Base-by-base conservation (phyloP, 106 monocot species). In the Dendrobium nobile region DNA sequence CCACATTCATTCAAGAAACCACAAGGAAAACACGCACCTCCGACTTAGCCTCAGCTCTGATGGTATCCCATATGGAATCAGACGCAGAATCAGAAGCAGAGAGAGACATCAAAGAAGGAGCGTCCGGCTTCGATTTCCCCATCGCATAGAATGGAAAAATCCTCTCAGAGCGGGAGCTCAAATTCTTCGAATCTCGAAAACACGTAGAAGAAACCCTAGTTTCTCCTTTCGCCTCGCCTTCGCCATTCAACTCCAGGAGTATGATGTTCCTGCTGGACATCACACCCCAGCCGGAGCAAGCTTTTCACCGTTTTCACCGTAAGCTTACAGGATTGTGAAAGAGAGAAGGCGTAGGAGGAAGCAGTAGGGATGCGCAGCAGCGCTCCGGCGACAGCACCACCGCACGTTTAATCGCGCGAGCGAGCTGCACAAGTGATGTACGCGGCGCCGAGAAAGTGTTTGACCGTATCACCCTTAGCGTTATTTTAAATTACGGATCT, bases 131-230 rank as follows among this genome's bases (percentile, higher is more conserved):
- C 28, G 78, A 78, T 48, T 72, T 81, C 72, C 82, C 88, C 88
- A 82, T 87, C 72, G 82, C 89, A 78, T 89, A 89, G 54, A 89
- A 78, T 24, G 89, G 89, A 74, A 89, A 89, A 5, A 89, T 85
- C 8, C 54, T 41, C 87, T 89, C 89, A 43, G 87, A 84, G 40
- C 82, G 84, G 81, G 82, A 82, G 47, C 64, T 84, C 42, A 80
- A 43, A 3, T 55, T 18, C 41, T 55, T 37, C 27, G 43, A 79
- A 17, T 54, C 45, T 19, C 44, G 74, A 56, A 72, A 51, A 15
- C 47, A 79, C 44, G 31, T 54, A 43, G 73, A 65, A 75, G 76
- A 64, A 44, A 31, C 54, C 54, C 5, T 47, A 31, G 20, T 13
- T 7, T 81, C 78, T 43, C 47, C 40, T 55, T 73, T 77, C 28